These are phyloP conservation scores for Alternaria metachromatica DNA, from an alignment of 2,329 filamentous ascomycete species.

Conservation along the genomic window DNA sequence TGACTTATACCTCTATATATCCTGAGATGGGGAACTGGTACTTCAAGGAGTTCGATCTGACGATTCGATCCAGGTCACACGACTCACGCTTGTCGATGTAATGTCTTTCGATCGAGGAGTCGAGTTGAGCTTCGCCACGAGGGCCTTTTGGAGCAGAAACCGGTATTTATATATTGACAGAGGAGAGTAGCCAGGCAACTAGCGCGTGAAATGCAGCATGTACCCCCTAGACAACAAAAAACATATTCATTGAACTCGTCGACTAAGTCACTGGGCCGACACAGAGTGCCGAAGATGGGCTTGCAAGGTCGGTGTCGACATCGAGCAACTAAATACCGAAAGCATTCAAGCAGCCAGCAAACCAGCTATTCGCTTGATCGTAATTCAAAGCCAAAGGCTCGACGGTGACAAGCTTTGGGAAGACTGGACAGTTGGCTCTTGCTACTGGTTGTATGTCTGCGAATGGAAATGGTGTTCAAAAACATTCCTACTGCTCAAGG, in stretches of 20 bases:
- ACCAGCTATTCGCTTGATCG: not conserved
- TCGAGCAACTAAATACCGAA: not conserved
- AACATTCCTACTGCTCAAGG: too few relatives aligned
- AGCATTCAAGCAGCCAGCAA: not conserved
- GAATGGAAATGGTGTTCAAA: not conserved
- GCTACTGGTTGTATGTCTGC: not conserved
- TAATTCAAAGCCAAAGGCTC: not conserved
- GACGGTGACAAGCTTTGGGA: not conserved
- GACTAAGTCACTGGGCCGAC: not conserved
- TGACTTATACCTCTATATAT: not conserved
- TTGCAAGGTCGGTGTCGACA: not conserved
- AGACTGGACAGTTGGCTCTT: not conserved
- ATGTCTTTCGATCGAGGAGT: not conserved
- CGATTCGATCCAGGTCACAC: not conserved
- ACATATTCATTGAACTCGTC: not conserved
- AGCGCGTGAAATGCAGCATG: not conserved
- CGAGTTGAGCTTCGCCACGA: not conserved
- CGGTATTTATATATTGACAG: not conserved
- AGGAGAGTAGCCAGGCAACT: not conserved
- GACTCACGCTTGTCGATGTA: not conserved
- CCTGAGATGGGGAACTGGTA: not conserved
- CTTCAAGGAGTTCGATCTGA: not conserved
- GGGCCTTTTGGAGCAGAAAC: not conserved
- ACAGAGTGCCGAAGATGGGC: not conserved
- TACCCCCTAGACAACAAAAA: not conserved